Conservation (phyloP, 306 rosid genomes). For the Cucumis sativus region DNA sequence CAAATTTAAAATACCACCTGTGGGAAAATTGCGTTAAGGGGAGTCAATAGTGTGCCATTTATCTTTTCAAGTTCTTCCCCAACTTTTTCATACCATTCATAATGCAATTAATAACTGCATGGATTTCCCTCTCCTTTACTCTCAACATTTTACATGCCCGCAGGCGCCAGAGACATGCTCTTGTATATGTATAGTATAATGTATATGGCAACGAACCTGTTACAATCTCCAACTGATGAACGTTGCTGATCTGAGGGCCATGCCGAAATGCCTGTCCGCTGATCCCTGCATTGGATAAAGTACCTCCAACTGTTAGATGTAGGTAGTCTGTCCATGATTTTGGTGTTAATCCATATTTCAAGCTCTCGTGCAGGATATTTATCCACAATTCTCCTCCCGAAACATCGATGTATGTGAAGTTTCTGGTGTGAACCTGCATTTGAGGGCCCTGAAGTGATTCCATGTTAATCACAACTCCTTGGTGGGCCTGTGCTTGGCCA, state of each 20-base stretch:
- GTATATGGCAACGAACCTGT: slow-evolving; percentile 45
- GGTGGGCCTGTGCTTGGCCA: slow-evolving; percentile 77
- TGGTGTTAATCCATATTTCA: slow-evolving; percentile 73
- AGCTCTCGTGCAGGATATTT: slow-evolving; percentile 71
- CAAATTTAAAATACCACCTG: neutral
- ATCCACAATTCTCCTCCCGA: slow-evolving; percentile 93
- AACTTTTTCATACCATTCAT: neutral
- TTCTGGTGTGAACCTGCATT: slow-evolving; percentile 44
- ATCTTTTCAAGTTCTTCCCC: slow-evolving; percentile 1
- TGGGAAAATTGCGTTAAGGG: neutral
- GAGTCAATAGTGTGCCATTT: neutral
- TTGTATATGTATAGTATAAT: neutral
- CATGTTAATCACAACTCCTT: slow-evolving; percentile 80
- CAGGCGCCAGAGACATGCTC: neutral
- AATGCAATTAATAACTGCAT: neutral
- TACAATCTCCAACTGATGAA: slow-evolving; percentile 79
- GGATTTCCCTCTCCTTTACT: neutral
- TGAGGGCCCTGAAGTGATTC: slow-evolving; percentile 43
- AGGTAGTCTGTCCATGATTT: slow-evolving; percentile 96
- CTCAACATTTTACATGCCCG: neutral
- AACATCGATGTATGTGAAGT: slow-evolving; percentile 52
- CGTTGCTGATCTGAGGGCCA: slow-evolving; percentile 98
- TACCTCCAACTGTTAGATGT: slow-evolving; percentile 89
- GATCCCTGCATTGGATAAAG: slow-evolving; percentile 89
- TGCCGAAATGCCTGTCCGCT: slow-evolving; percentile 93